Conservation (phyloP, 257 asterid genomes). For the Voacanga thouarsii region DNA sequence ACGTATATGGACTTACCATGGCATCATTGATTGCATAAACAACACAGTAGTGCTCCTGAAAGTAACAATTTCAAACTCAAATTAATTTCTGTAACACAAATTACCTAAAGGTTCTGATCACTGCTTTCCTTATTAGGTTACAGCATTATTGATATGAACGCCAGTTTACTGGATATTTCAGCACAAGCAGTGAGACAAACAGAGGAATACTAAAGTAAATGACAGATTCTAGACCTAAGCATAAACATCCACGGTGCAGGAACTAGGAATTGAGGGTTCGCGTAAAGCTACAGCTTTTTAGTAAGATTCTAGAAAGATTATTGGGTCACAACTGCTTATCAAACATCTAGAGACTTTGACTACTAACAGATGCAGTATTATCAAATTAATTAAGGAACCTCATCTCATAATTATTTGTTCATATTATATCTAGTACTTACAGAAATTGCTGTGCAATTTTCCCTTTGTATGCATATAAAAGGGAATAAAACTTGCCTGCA, state of each 20-base stretch:
- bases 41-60: constrained; percentile 97
- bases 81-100: background rate
- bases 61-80: constrained; percentile 17
- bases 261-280: background rate
- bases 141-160: background rate
- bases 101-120: background rate
- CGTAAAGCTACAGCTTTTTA: background rate
- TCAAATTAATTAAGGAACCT: background rate
- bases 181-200: background rate
- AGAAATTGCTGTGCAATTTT: background rate
- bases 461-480: constrained; percentile 13
- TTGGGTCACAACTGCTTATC: background rate
- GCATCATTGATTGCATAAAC: constrained; percentile 78
- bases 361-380: background rate
- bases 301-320: background rate
- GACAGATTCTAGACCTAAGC: background rate
- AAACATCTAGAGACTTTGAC: background rate
- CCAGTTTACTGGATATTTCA: background rate
- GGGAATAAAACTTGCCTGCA: constrained; percentile 72
- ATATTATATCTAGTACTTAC: background rate
- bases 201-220: background rate
- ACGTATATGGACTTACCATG: constrained; percentile 45
- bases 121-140: background rate
- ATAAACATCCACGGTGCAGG: background rate
- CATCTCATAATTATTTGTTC: background rate